These are phyloP conservation scores for Rhizopus delemar DNA, from an alignment of 371 early-diverging fungal genomes.

Conservation along the genomic window DNA sequence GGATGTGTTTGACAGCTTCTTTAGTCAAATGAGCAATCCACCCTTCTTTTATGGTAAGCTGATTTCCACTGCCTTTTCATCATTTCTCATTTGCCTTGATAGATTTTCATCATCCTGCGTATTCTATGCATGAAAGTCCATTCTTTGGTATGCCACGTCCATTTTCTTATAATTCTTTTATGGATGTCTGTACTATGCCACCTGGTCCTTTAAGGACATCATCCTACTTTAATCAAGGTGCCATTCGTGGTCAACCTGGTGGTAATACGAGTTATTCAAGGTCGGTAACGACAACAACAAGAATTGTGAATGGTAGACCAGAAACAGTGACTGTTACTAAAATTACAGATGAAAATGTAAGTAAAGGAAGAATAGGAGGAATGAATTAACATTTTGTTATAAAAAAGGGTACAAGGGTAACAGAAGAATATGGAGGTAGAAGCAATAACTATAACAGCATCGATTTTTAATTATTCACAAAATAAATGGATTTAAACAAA, in stretches of 20 bases:
- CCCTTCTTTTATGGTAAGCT: conserved; percentile 21
- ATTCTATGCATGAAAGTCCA: neutral
- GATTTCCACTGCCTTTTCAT: too few species aligned
- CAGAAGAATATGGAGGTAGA: conserved; percentile 46
- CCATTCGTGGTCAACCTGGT: neutral
- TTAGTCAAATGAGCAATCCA: conserved; percentile 28
- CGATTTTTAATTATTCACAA: neutral
- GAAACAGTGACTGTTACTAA: conserved; percentile 34
- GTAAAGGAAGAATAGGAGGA: neutral
- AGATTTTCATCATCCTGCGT: neutral
- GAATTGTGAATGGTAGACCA: conserved; percentile 37
- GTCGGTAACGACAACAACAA: conserved; percentile 31
- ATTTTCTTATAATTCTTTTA: neutral
- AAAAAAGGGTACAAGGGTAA: conserved; percentile 36
- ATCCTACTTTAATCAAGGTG: neutral
- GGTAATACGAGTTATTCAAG: conserved; percentile 18
- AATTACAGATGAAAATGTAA: conserved; percentile 39
- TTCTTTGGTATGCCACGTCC: neutral
- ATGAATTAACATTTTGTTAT: neutral
- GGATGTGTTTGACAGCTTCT: conserved; percentile 53
- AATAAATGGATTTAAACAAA: conserved; percentile 41
- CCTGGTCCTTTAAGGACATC: neutral
- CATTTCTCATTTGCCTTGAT: too few species aligned
- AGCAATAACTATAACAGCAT: conserved; percentile 8
- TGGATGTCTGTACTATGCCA: neutral